Evolutionary conservation across 441 rosid species (phyloP), one percentile per base, ranked within the genome.

Genomic region (Erodium trifolium): DNA sequence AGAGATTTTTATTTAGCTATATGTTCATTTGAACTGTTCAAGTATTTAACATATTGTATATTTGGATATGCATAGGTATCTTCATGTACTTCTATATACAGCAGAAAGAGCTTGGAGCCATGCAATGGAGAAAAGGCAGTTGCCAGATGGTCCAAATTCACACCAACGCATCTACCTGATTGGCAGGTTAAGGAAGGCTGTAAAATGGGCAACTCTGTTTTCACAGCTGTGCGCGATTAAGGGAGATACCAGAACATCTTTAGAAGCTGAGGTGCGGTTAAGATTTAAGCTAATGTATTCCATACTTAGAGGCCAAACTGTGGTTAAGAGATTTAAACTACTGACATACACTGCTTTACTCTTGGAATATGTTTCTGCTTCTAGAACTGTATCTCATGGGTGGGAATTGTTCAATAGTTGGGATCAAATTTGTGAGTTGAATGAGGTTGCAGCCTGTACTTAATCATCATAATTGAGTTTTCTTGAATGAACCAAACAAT

Each of bases 71-170:
- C 77, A 78, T 74, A 94, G 98, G 91, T 89, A 78, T 85, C 87
- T 95, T 80, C 99, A 92, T 79, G 67, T 92, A 84, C 86, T 92
- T 83, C 90, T 92, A 79, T 95, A 95, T 76, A 80, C 75, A 73
- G 87, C 97, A 55, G 99, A 92, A 81, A 92, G 98, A 85, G 98
- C 99, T 73, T 92, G 99, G 97, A 95, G 97, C 78, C 97, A 95
- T 89, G 98, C 95, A 47, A 90, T 95, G 98, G 99, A 95, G 82
- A 95, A 95, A 82, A 82, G 98, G 79, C 97, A 92, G 80, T 83
- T 92, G 78, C 89, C 89, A 41, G 96, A 89, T 87, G 98, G 97
- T 64, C 98, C 98, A 67, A 92, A 88, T 81, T 87, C 95, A 34
- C 82, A 85, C 51, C 98, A 90, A 73, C 91, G 92, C 49, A 89